Evolutionary conservation across 2,329 filamentous ascomycete species (phyloP).

Genomic region (Curvularia sp.): DNA sequence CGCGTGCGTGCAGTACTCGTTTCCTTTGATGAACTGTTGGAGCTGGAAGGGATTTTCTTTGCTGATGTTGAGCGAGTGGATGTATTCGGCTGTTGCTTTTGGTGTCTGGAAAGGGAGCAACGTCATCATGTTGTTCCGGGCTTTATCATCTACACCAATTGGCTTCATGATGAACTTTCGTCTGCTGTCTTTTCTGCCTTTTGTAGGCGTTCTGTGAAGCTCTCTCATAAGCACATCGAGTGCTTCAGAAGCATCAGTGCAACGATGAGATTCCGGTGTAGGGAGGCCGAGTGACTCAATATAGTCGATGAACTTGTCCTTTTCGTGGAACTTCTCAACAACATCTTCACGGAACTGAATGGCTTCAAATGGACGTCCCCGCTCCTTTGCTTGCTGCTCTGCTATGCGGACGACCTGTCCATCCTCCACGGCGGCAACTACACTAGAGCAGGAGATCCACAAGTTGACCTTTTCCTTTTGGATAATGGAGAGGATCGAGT

Average conservation of each 20-base stretch:
- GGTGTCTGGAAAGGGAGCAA: conserved; percentile 65
- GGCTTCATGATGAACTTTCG: conserved; percentile 71
- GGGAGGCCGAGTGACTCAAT: conserved; percentile 55
- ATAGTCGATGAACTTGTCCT: conserved; percentile 69
- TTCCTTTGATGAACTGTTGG: conserved; percentile 69
- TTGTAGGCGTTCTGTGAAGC: conserved; percentile 16
- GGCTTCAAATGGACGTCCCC: conserved; percentile 63
- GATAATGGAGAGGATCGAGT: conserved; percentile 65
- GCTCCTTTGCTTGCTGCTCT: conserved; percentile 57
- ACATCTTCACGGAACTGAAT: conserved; percentile 68
- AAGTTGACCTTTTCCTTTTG: conserved; percentile 67
- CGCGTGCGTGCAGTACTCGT: conserved; percentile 75
- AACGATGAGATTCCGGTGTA: conserved; percentile 55
- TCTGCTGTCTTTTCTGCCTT: conserved; percentile 30
- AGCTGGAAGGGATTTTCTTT: conserved; percentile 67
- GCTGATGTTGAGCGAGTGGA: conserved; percentile 64
- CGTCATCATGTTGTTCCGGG: conserved; percentile 66
- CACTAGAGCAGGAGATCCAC: conserved; percentile 78
- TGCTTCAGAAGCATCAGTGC: conserved; percentile 62
- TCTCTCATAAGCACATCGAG: conserved; percentile 57
- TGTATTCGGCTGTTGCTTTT: conserved; percentile 61
- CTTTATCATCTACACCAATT: conserved; percentile 66
- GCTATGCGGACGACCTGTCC: conserved; percentile 62
- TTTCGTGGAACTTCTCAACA: conserved; percentile 67
- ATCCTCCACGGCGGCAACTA: conserved; percentile 70